These are phyloP conservation scores for Syzygium oleosum DNA, from an alignment of 345 rosid genomes.

Conservation along the genomic window DNA sequence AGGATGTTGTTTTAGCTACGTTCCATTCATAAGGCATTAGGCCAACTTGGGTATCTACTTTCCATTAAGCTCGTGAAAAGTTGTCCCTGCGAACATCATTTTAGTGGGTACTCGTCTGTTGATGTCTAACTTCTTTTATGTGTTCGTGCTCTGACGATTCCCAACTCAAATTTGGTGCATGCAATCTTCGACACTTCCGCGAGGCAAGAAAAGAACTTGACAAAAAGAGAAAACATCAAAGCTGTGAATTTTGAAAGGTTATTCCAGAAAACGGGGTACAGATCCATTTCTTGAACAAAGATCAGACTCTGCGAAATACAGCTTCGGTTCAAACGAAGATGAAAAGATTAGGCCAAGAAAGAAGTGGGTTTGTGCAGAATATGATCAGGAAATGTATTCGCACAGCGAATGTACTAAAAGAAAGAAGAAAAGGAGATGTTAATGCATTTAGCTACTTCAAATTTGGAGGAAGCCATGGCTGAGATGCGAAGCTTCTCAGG, in stretches of 20 bases:
- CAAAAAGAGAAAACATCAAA: neutral
- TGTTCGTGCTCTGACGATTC: neutral
- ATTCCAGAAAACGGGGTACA: neutral
- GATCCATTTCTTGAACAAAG: neutral
- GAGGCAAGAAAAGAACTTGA: neutral
- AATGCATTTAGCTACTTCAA: slow-evolving; percentile 8
- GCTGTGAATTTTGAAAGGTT: neutral
- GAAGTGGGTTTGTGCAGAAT: neutral
- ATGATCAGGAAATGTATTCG: neutral
- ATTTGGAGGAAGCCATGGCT: slow-evolving; percentile 13
- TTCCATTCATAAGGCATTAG: neutral
- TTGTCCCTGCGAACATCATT: neutral
- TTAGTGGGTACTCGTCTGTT: neutral
- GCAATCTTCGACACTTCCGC: neutral
- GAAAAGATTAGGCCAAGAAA: neutral
- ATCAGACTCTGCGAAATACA: neutral
- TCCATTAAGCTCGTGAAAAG: neutral
- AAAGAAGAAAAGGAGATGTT: neutral
- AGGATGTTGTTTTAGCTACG: neutral
- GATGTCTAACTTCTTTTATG: neutral
- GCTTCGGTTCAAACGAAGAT: neutral
- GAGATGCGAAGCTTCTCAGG: neutral
- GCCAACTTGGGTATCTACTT: neutral
- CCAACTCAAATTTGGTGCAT: neutral
- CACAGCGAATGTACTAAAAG: neutral